Conservation (phyloP, 768 basidiomycete species). For the Mycena polygramma region DNA sequence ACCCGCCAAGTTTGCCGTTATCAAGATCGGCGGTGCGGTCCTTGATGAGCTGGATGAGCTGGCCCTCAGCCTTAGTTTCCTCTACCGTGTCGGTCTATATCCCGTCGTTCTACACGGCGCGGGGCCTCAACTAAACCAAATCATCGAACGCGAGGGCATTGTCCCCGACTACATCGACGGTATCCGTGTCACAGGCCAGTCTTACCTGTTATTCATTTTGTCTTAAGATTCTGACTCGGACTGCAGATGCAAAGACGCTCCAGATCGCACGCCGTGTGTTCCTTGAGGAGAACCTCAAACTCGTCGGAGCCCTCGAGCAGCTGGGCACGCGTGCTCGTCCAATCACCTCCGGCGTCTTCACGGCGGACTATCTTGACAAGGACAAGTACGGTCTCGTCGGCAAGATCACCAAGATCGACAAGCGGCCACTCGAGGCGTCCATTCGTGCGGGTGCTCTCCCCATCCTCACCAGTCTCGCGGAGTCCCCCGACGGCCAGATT, state of each 20-base stretch:
- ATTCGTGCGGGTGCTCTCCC: slow-evolving; percentile 97
- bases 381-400: slow-evolving; percentile 97
- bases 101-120: slow-evolving; percentile 97
- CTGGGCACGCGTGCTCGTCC: slow-evolving; percentile 97
- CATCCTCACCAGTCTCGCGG: slow-evolving; percentile 94
- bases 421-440: slow-evolving; percentile 95
- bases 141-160: slow-evolving; percentile 93
- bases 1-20: slow-evolving; percentile 95
- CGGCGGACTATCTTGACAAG: slow-evolving; percentile 95
- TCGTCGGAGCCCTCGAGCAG: slow-evolving; percentile 92
- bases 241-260: slow-evolving; percentile 90
- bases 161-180: slow-evolving; percentile 98
- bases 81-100: slow-evolving; percentile 97
- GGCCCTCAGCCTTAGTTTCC: slow-evolving; percentile 94
- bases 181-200: slow-evolving; percentile 93
- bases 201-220: slow-evolving; percentile 3
- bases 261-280: slow-evolving; percentile 96
- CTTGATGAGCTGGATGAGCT: slow-evolving; percentile 93
- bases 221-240: slow-evolving; percentile 3
- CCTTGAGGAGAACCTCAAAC: slow-evolving; percentile 96
- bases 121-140: slow-evolving; percentile 94
- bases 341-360: slow-evolving; percentile 98
- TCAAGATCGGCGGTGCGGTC: slow-evolving; percentile 98
- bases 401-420: slow-evolving; percentile 94
- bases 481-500: slow-evolving; percentile 96